phyloP scores from a whole-genome alignment of 305 asterid genomes.

The Plantago lanceolata region DNA sequence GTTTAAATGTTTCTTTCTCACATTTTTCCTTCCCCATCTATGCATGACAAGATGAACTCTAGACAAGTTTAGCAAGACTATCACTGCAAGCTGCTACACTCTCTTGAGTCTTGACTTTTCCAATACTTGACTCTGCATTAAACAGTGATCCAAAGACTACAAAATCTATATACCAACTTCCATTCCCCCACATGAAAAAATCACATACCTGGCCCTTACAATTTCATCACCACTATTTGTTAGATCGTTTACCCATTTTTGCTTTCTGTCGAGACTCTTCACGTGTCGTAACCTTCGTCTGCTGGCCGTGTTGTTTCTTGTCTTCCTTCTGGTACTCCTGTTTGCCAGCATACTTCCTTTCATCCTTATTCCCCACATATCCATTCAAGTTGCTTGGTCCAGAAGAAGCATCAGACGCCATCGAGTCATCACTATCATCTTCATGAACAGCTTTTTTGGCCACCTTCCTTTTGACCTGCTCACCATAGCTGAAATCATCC shows the following conservation, averaged over 20 bases:
- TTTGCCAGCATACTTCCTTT: slow-evolving; percentile 31
- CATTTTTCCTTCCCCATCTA: neutral
- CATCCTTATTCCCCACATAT: slow-evolving; percentile 33
- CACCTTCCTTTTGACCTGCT: slow-evolving; percentile 24
- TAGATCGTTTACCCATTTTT: slow-evolving; percentile 36
- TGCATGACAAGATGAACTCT: slow-evolving; percentile 1
- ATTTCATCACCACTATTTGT: slow-evolving; percentile 26
- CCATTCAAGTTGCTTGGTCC: slow-evolving; percentile 46
- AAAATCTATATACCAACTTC: slow-evolving; percentile 26
- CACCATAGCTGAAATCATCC: slow-evolving; percentile 20
- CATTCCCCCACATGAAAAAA: slow-evolving; percentile 27
- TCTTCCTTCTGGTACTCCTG: slow-evolving; percentile 26
- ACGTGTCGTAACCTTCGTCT: slow-evolving; percentile 30
- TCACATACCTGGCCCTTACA: slow-evolving; percentile 9
- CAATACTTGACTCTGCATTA: slow-evolving; percentile 25
- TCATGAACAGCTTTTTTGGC: slow-evolving; percentile 23
- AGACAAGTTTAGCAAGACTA: neutral
- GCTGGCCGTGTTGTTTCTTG: slow-evolving; percentile 29
- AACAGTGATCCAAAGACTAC: slow-evolving; percentile 29
- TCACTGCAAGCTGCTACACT: neutral
- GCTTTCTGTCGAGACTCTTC: slow-evolving; percentile 37
- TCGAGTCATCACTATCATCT: slow-evolving; percentile 69
- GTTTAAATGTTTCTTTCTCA: neutral
- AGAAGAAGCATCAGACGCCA: slow-evolving; percentile 95
- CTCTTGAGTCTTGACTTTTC: slow-evolving; percentile 7